Conservation (phyloP, 2,329 filamentous ascomycete genomes). For the Colletotrichum eleusines region DNA sequence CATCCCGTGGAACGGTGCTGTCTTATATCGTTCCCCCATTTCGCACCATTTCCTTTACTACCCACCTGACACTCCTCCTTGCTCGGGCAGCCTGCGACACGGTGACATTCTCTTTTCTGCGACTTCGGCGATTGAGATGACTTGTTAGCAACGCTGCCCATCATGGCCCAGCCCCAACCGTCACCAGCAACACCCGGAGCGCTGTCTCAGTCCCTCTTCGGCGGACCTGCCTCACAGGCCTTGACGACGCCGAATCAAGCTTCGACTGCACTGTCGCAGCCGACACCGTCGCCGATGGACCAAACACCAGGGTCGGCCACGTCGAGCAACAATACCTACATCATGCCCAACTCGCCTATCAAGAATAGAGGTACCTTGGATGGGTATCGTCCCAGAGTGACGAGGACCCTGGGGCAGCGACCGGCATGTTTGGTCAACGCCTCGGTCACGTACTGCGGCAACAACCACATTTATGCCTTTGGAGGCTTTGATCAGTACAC, state of each 20-base stretch:
- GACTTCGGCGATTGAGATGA: slow-evolving; percentile 34
- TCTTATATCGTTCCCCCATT: neutral
- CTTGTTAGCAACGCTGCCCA: slow-evolving; percentile 35
- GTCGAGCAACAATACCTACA: slow-evolving; percentile 82
- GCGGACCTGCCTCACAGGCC: slow-evolving; percentile 51
- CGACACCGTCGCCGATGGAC: slow-evolving; percentile 48
- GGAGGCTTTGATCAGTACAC: slow-evolving; percentile 99
- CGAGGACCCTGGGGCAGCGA: slow-evolving; percentile 80
- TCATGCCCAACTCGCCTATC: slow-evolving; percentile 88
- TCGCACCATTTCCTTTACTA: neutral
- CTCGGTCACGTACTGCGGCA: slow-evolving; percentile 97
- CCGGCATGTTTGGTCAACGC: slow-evolving; percentile 97
- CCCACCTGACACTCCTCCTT: neutral
- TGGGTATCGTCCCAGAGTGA: slow-evolving; percentile 87
- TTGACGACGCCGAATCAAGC: slow-evolving; percentile 46
- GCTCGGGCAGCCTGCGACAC: neutral
- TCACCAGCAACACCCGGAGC: slow-evolving; percentile 59
- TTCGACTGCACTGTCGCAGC: slow-evolving; percentile 47
- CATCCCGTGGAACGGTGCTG: neutral
- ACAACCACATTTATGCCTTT: slow-evolving; percentile 98
- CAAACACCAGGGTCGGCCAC: slow-evolving; percentile 62
- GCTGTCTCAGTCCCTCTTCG: slow-evolving; percentile 60
- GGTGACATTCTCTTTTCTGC: slow-evolving; percentile 8
- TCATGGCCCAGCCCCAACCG: slow-evolving; percentile 54
- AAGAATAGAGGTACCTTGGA: slow-evolving; percentile 75